Evolutionary conservation across 108 stramenopile genomes (phyloP).

Genomic region (Nitzschia sp.): DNA sequence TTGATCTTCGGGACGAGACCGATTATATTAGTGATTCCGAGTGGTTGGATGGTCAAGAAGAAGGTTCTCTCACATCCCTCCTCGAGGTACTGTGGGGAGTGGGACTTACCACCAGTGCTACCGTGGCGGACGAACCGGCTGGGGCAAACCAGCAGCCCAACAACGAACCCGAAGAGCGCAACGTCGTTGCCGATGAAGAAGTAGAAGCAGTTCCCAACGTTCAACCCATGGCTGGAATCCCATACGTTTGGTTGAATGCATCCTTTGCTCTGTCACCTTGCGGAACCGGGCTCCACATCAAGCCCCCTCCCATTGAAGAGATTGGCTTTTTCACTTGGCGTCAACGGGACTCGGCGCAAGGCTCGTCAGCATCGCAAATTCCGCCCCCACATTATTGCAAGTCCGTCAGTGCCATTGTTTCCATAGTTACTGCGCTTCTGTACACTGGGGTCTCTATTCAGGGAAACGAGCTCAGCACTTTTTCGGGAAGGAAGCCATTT

Average conservation of each 20-base stretch:
- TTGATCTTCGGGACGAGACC: constrained; percentile 19
- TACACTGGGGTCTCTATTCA: constrained; percentile 70
- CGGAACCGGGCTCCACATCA: constrained; percentile 31
- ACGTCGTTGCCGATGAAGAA: constrained; percentile 27
- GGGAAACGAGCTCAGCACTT: constrained; percentile 43
- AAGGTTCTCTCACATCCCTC: constrained; percentile 6
- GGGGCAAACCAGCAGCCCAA: constrained; percentile 21
- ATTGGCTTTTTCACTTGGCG: constrained; percentile 34
- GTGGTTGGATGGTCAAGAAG: constrained; percentile 23
- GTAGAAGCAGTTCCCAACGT: constrained; percentile 26
- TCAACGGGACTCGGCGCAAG: constrained; percentile 9
- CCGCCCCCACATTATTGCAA: constrained; percentile 73
- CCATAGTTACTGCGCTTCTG: constrained; percentile 67
- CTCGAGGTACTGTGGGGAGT: constrained; percentile 8
- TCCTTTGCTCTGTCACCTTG: constrained; percentile 40
- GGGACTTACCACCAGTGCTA: constrained; percentile 21
- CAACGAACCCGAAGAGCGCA: neutral
- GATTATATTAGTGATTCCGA: constrained; percentile 44
- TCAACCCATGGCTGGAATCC: constrained; percentile 22
- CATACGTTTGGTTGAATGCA: constrained; percentile 46
- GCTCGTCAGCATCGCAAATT: neutral
- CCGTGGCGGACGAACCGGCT: constrained; percentile 20
- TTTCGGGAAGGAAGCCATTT: constrained; percentile 46
- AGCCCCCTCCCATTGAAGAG: constrained; percentile 43
- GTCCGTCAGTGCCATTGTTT: constrained; percentile 56